A percentile compares a stretch with the other conserved stretches of the same genome.
Conservation (phyloP, 495 filamentous ascomycete genomes). For the Beverwykella pulmonaria region DNA sequence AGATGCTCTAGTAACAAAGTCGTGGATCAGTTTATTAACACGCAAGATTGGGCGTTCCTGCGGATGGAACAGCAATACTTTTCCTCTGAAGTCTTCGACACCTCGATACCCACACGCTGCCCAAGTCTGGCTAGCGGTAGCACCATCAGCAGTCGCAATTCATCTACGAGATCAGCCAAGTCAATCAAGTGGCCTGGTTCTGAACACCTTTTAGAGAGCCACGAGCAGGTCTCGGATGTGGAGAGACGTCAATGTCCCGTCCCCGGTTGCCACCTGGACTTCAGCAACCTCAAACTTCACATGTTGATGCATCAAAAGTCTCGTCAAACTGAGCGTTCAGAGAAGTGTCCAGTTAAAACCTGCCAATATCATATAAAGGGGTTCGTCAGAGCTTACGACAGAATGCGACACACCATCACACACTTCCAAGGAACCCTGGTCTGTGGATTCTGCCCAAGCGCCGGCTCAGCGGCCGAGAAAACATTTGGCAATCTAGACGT, state of each 20-base stretch:
- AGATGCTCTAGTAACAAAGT: too few species aligned
- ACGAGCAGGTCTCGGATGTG: too few species aligned
- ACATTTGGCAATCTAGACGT: slow-evolving; percentile 17
- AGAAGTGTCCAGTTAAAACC: slow-evolving; percentile 31
- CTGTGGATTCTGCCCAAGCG: slow-evolving; percentile 31
- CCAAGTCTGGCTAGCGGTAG: slow-evolving; percentile 24
- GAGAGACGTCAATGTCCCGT: neutral
- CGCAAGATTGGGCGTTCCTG: slow-evolving; percentile 23
- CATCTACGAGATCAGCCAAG: slow-evolving; percentile 19
- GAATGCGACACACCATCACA: slow-evolving; percentile 19
- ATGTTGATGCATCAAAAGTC: slow-evolving; percentile 19
- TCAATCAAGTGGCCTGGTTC: slow-evolving; percentile 4
- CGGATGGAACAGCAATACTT: neutral
- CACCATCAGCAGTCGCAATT: slow-evolving; percentile 22
- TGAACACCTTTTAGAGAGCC: neutral
- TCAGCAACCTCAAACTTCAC: slow-evolving; percentile 20
- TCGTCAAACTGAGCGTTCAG: slow-evolving; percentile 16
- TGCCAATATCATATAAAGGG: slow-evolving; percentile 34
- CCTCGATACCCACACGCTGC: neutral
- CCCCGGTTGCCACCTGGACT: slow-evolving; percentile 3
- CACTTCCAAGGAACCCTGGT: slow-evolving; percentile 28
- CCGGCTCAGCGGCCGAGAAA: slow-evolving; percentile 1
- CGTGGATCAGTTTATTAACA: neutral
- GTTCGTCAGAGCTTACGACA: slow-evolving; percentile 20
- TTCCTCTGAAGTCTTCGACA: neutral